Percentiles rank a stretch among this genome's conserved stretches.
These are phyloP conservation scores for Penicillium decumbens DNA, from an alignment of 2,329 filamentous ascomycete species.

Conservation along the genomic window DNA sequence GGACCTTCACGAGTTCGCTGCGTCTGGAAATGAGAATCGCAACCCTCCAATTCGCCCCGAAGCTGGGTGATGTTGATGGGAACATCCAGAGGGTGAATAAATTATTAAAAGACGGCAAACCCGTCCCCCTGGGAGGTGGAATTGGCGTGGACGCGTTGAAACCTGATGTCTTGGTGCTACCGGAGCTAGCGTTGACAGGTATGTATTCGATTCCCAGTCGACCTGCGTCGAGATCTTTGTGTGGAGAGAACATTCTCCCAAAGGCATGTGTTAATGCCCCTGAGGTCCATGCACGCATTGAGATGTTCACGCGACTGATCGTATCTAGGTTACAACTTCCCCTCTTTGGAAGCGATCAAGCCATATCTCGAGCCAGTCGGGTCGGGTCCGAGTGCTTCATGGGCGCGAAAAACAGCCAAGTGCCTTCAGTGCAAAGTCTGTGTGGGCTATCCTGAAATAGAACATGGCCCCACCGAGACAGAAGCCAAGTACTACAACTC, in stretches of 20 bases:
- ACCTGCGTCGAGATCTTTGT: no score
- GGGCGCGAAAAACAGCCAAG: conserved; percentile 55
- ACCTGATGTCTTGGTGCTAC: conserved; percentile 57
- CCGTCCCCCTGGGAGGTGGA: conserved; percentile 6
- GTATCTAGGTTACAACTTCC: conserved; percentile 58
- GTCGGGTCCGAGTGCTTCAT: conserved; percentile 52
- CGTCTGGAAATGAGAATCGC: conserved; percentile 43
- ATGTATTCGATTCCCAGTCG: conserved; percentile 12
- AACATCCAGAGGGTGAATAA: conserved; percentile 45
- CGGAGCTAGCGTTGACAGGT: conserved; percentile 61
- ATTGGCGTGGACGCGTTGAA: conserved; percentile 24
- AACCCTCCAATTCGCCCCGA: conserved; percentile 45
- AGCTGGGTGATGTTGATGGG: conserved; percentile 41
- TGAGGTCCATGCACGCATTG: not conserved
- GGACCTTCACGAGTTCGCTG: conserved; percentile 10
- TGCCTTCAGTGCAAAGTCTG: conserved; percentile 57
- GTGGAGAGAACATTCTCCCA: no score
- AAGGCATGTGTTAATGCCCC: not conserved
- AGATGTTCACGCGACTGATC: not conserved
- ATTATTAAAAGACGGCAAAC: conserved; percentile 37
- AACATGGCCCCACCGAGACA: conserved; percentile 4
- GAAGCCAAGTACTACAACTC: conserved; percentile 52
- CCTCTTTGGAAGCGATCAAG: conserved; percentile 52
- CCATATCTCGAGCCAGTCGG: conserved; percentile 58
- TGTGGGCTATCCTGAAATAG: conserved; percentile 58